Base-by-base conservation (phyloP, 306 rosid genomes). In the Citrullus amarus region DNA sequence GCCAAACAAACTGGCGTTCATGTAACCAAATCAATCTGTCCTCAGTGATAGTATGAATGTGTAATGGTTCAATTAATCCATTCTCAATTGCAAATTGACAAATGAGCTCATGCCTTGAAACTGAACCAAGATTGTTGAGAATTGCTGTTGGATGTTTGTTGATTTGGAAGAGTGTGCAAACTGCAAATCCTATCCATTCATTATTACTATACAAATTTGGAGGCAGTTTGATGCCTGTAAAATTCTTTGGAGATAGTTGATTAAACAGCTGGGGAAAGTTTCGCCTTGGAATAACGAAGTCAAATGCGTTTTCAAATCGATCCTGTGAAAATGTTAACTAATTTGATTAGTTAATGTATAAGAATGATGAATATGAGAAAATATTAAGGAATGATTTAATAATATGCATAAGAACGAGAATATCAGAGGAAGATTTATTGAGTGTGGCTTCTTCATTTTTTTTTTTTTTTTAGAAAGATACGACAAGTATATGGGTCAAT, bases 1-100 rank as follows among this genome's bases (percentile, higher is more conserved):
- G 8, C 84, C 86, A 84, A 28, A 80, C 41, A 63, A 81, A 78
- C 20, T 80, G 80, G 36, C 80, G 63, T 20, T 10, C 28, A 38
- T 66, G 17, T n/a, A 58, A 39, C 87, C 76, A 43, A 68, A 53
- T 6, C 22, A 57, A 58, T 56, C 38, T 78, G 16, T 78, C 53
- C 5, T 73, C 70, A 5, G 16, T 73, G 77, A 76, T 57, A 22
- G 30, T 1, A 55, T 78, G 62, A 48, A 6, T 17, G 51, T 78
- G 80, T 4, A 38, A 8, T 8, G 67, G 48, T 4, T 72, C 73
- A 13, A 78, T 6, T 15, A 17, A 0, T 63, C 78, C 75, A 46
- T 16, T 46, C 44, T 83, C 75, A 9, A 68, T 13, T 25, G 61
- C 82, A 13, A 81, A 46, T 11, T n/a, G 30, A 48, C 84, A 84